Percentiles rank a stretch among this genome's conserved stretches.
Conservation (phyloP, 805 yeast genomes). For the Candida arabinofermentans region DNA sequence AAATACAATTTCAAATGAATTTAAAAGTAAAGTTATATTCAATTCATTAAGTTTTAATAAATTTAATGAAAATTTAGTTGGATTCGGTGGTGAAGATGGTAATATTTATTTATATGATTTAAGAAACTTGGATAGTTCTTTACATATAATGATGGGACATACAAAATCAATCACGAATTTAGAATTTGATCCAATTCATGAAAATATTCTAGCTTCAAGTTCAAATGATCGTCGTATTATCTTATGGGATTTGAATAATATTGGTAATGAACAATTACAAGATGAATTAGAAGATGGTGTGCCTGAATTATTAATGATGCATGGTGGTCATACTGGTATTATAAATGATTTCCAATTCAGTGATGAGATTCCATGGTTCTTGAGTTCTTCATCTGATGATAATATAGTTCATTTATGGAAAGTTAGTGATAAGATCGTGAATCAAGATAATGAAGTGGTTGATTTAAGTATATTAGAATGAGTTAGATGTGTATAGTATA, state of each 20-base stretch:
- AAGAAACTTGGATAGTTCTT: slow-evolving; percentile 37
- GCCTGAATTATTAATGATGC: slow-evolving; percentile 86
- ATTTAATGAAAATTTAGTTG: slow-evolving; percentile 54
- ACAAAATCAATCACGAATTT: slow-evolving; percentile 65
- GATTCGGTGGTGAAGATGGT: slow-evolving; percentile 68
- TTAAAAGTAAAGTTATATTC: slow-evolving; percentile 37
- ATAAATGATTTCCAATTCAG: slow-evolving; percentile 72
- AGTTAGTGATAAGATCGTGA: slow-evolving; percentile 32
- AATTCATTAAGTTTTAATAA: slow-evolving; percentile 66
- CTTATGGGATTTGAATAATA: slow-evolving; percentile 73
- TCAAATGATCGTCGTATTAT: slow-evolving; percentile 74
- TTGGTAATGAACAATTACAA: slow-evolving; percentile 80
- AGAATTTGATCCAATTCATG: slow-evolving; percentile 75
- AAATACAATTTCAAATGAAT: slow-evolving; percentile 20
- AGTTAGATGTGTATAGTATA: background rate
- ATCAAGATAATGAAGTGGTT: slow-evolving; percentile 20
- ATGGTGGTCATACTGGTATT: slow-evolving; percentile 83
- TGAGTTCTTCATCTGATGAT: slow-evolving; percentile 62
- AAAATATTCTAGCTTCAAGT: slow-evolving; percentile 74
- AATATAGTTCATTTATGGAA: slow-evolving; percentile 60
- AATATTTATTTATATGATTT: slow-evolving; percentile 63
- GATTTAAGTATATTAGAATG: slow-evolving; percentile 14
- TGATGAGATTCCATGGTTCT: slow-evolving; percentile 69
- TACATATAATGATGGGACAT: slow-evolving; percentile 81
- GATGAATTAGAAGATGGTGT: slow-evolving; percentile 91